Conservation (phyloP, 169 alveolate species). For the Plasmodium sp. region DNA sequence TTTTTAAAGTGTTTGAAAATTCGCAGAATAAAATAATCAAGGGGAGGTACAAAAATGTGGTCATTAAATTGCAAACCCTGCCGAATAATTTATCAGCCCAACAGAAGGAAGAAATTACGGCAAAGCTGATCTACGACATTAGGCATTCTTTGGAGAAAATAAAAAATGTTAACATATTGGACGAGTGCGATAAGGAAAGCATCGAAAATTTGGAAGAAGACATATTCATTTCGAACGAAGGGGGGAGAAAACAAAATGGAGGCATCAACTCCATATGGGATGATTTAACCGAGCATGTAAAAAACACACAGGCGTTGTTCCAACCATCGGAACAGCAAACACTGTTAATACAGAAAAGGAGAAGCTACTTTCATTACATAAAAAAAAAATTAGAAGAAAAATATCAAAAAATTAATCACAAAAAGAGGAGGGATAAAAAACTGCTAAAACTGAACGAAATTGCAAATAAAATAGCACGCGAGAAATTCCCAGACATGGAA, state of each 20-base stretch:
- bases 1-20: constrained; percentile 66
- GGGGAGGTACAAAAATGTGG: constrained; percentile 58
- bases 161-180: constrained; percentile 13
- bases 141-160: constrained; percentile 34
- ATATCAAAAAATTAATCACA: constrained; percentile 56
- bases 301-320: constrained; percentile 60
- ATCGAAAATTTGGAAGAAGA: constrained; percentile 11
- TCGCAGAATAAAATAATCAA: constrained; percentile 52
- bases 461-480: constrained; percentile 47
- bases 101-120: constrained; percentile 47
- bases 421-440: constrained; percentile 51
- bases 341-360: constrained; percentile 20
- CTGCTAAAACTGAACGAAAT: constrained; percentile 17
- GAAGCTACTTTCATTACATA: constrained; percentile 64
- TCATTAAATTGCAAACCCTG: constrained; percentile 37
- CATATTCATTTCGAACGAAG: not conserved
- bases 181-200: constrained; percentile 21
- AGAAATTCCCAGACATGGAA: constrained; percentile 32
- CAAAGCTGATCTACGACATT: constrained; percentile 69
- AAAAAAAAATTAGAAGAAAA: constrained; percentile 63
- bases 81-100: constrained; percentile 40
- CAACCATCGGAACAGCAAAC: constrained; percentile 63
- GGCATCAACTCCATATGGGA: constrained; percentile 60
- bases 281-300: constrained; percentile 48
- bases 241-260: constrained; percentile 3